phyloP scores from a whole-genome alignment of 2,329 filamentous ascomycete genomes.

The Aspergillus hortae region DNA sequence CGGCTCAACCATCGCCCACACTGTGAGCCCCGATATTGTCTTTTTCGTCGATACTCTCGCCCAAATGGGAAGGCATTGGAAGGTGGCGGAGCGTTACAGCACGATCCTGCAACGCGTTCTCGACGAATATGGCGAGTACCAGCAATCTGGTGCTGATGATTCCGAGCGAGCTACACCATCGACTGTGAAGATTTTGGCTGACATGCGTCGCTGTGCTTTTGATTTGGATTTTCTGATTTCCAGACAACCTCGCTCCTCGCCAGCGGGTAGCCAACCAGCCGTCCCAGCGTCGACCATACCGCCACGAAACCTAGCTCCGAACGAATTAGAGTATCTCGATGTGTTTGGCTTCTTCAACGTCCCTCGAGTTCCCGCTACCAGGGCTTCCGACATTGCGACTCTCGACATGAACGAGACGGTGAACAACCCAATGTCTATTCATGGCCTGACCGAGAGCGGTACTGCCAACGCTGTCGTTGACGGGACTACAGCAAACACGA shows the following conservation, averaged over 20 bases:
- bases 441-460: constrained; percentile 27
- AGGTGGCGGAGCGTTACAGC: constrained; percentile 78
- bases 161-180: constrained; percentile 74
- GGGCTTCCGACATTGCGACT: constrained; percentile 24
- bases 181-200: constrained; percentile 79
- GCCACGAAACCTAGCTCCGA: constrained; percentile 65
- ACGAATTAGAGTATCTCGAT: constrained; percentile 85
- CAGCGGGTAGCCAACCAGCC: constrained; percentile 31
- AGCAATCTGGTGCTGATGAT: constrained; percentile 56
- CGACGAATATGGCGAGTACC: constrained; percentile 78
- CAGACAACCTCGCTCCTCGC: constrained; percentile 60
- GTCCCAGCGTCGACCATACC: constrained; percentile 36
- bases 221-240: constrained; percentile 89
- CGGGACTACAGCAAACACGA: constrained; percentile 21
- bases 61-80: constrained; percentile 80
- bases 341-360: constrained; percentile 96
- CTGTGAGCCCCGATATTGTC: constrained; percentile 72
- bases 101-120: constrained; percentile 76
- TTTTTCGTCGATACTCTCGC: constrained; percentile 79
- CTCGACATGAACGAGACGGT: constrained; percentile 25
- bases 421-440: constrained; percentile 35
- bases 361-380: constrained; percentile 60
- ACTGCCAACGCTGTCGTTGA: constrained; percentile 17
- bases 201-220: constrained; percentile 87
- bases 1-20: constrained; percentile 82